These are phyloP conservation scores for Globisporangium cylindrosporum DNA, from an alignment of 352 stramenopile genomes.

Conservation along the genomic window DNA sequence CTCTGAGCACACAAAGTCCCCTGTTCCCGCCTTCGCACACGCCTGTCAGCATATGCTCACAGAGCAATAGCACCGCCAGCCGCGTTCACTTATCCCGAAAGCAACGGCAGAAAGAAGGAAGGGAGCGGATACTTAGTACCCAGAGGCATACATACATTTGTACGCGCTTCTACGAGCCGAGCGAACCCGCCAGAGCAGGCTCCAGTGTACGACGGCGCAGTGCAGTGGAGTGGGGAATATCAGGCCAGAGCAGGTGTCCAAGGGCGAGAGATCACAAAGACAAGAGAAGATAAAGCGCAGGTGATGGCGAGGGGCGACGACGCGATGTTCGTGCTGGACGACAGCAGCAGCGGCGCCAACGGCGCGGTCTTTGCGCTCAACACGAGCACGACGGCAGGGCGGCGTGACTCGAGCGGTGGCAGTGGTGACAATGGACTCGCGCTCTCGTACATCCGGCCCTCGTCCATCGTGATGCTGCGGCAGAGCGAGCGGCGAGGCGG, in stretches of 20 bases:
- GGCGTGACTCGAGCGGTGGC: neutral
- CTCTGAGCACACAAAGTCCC: neutral
- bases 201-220: neutral
- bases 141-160: neutral
- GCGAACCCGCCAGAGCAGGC: neutral
- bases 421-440: neutral
- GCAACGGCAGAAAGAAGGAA: neutral
- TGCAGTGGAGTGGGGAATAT: neutral
- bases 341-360: constrained; percentile 5
- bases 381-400: constrained; percentile 13
- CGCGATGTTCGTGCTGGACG: constrained; percentile 33
- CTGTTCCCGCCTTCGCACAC: neutral
- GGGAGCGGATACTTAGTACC: neutral
- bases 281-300: neutral
- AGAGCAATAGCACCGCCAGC: neutral
- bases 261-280: neutral
- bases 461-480: constrained; percentile 29
- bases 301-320: constrained; percentile 5
- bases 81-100: neutral
- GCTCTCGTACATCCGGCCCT: constrained; percentile 26
- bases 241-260: neutral
- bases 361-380: constrained; percentile 11
- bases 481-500: constrained; percentile 1
- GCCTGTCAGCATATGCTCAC: neutral
- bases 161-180: neutral